Evolutionary conservation across 306 rosid genomes (phyloP).

Genomic region (Oemleria cerasiformis): DNA sequence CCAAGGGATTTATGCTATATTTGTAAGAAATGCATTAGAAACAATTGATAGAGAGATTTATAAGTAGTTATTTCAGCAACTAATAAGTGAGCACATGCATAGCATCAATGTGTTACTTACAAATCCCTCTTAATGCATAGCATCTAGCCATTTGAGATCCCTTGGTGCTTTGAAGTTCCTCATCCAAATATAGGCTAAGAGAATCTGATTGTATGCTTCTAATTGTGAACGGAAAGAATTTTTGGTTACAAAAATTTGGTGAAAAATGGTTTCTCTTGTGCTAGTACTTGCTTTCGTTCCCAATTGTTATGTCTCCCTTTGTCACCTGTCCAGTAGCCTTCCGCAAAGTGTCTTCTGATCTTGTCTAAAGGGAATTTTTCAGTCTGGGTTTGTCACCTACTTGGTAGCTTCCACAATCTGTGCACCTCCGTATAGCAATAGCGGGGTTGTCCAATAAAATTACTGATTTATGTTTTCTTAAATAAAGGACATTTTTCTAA

Average conservation of each 20-base stretch:
- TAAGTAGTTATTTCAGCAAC: too few species aligned
- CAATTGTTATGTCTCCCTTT: neutral
- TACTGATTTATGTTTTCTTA: neutral
- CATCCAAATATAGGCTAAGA: neutral
- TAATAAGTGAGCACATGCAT: too few species aligned
- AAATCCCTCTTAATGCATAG: too few species aligned
- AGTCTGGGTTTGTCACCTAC: neutral
- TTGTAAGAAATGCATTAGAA: too few species aligned
- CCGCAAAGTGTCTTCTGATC: neutral
- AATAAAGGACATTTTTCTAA: slow-evolving; percentile 14
- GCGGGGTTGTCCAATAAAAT: neutral
- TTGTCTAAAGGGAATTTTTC: neutral
- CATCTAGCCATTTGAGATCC: too few species aligned
- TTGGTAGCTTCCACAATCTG: neutral
- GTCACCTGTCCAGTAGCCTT: neutral
- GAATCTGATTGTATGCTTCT: neutral
- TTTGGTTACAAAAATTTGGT: neutral
- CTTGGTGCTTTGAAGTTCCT: too few species aligned
- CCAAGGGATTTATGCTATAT: too few species aligned
- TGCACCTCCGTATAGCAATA: neutral
- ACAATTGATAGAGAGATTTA: too few species aligned
- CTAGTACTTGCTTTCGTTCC: neutral
- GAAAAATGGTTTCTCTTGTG: neutral
- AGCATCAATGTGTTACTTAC: too few species aligned
- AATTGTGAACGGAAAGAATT: neutral